Evolutionary conservation across 1,284 basidiomycete genomes (phyloP).

Genomic region (Exsudoporus floridanus): DNA sequence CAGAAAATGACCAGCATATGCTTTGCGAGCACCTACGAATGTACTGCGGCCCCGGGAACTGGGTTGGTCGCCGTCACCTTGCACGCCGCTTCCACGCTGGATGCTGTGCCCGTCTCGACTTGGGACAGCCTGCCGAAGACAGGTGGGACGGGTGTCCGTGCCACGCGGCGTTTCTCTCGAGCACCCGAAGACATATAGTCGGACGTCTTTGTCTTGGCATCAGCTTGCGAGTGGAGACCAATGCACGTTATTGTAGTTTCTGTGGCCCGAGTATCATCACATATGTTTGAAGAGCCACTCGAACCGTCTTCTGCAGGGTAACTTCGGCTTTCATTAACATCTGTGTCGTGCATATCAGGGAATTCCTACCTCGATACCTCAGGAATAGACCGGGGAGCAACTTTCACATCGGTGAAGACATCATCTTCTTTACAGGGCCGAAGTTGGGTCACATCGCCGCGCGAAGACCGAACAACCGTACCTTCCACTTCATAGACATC

Average conservation of each 20-base stretch:
- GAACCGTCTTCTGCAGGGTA: neutral
- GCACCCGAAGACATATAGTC: neutral
- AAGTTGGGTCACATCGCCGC: neutral
- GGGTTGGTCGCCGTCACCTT: neutral
- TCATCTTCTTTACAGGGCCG: neutral
- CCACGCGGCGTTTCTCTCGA: neutral
- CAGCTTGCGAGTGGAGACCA: neutral
- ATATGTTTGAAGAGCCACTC: neutral
- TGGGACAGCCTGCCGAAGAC: neutral
- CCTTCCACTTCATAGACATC: neutral
- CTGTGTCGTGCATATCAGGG: neutral
- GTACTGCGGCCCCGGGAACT: neutral
- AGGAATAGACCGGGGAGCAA: neutral
- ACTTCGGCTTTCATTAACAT: constrained; percentile 4
- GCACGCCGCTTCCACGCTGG: neutral
- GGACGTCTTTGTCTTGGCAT: neutral
- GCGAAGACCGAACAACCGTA: neutral
- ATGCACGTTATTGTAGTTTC: neutral
- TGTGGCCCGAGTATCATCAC: neutral
- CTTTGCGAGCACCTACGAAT: constrained; percentile 8
- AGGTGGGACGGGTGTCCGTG: neutral
- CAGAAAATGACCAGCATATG: neutral
- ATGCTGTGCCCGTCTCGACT: neutral
- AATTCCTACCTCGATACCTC: constrained; percentile 3
- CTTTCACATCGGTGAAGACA: neutral